Conservation (phyloP, 2,329 filamentous ascomycete species). For the Nemania abortiva region DNA sequence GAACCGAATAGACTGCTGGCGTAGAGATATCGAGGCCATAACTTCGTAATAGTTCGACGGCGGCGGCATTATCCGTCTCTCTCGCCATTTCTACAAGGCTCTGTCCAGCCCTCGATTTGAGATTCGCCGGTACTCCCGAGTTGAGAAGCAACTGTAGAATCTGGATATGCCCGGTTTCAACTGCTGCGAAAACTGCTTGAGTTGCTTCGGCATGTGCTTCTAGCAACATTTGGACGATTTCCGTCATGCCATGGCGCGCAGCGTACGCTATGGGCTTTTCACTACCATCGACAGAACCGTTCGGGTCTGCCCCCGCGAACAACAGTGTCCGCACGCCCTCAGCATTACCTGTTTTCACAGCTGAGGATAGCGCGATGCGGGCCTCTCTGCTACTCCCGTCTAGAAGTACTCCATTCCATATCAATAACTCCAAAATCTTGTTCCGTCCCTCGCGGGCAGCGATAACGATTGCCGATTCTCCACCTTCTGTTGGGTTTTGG, state of each 20-base stretch:
- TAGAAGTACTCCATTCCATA: neutral
- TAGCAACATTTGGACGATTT: neutral
- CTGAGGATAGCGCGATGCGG: neutral
- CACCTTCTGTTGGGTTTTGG: neutral
- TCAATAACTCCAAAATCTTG: neutral
- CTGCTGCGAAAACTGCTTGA: neutral
- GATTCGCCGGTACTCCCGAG: no score
- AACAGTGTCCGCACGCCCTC: neutral
- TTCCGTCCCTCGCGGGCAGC: neutral
- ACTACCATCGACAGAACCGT: neutral
- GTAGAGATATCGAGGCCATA: no score
- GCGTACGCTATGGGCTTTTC: neutral
- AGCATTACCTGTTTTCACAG: neutral
- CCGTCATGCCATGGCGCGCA: neutral
- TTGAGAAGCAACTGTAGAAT: no score
- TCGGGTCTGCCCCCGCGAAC: neutral
- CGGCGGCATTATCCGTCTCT: no score
- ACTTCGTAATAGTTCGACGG: no score
- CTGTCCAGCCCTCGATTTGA: no score
- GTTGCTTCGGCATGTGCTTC: neutral
- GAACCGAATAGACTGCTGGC: no score
- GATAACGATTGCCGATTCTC: neutral
- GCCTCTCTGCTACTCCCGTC: neutral
- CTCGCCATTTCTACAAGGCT: no score
- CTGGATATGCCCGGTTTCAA: neutral